Evolutionary conservation across 345 rosid genomes (phyloP).

Genomic region (Citrus inodora): DNA sequence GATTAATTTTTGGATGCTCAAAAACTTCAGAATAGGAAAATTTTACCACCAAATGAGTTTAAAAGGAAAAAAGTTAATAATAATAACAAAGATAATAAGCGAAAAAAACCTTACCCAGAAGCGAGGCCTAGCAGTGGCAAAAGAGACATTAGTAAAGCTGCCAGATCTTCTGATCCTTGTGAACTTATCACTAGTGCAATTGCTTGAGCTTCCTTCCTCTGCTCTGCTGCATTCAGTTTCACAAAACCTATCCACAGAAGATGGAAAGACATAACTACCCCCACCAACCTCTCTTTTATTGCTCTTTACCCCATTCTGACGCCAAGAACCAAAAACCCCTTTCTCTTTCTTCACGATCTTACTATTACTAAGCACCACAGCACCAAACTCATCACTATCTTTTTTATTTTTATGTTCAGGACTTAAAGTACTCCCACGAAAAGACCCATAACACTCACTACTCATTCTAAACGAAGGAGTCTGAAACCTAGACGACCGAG

Average conservation of each 20-base stretch:
- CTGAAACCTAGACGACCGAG: constrained; percentile 28
- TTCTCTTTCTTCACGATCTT: constrained; percentile 31
- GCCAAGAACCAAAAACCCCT: constrained; percentile 45
- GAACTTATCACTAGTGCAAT: constrained; percentile 27
- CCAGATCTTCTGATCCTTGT: constrained; percentile 39
- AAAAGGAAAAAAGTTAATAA: not conserved
- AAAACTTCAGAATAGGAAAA: not conserved
- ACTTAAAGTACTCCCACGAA: constrained; percentile 19
- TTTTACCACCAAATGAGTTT: not conserved
- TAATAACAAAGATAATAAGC: not conserved
- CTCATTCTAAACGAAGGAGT: constrained; percentile 37
- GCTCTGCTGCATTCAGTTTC: constrained; percentile 27
- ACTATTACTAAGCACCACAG: constrained; percentile 11
- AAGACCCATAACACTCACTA: constrained; percentile 43
- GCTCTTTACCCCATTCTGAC: constrained; percentile 29
- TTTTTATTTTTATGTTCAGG: constrained; percentile 23
- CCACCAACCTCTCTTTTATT: constrained; percentile 42
- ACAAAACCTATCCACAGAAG: constrained; percentile 37
- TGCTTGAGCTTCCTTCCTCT: constrained; percentile 22
- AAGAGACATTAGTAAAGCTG: constrained; percentile 34
- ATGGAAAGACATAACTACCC: constrained; percentile 54
- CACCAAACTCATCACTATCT: constrained; percentile 8
- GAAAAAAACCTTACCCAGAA: constrained; percentile 58
- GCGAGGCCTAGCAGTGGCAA: constrained; percentile 33
- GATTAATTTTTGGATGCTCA: not conserved